phyloP scores from a whole-genome alignment of 345 rosid species.

The Eucalyptus leucophloia region DNA sequence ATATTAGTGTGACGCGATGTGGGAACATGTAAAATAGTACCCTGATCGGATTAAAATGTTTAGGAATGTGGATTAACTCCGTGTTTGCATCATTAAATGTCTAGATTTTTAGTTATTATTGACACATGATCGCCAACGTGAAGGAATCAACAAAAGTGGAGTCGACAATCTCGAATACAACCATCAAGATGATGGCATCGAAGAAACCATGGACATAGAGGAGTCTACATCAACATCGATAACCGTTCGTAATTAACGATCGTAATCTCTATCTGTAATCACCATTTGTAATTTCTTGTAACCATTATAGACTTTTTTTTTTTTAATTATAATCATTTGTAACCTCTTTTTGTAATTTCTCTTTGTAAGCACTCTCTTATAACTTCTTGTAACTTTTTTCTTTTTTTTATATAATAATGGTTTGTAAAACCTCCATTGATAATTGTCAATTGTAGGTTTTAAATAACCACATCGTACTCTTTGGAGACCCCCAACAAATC shows the following conservation, averaged over 20 bases:
- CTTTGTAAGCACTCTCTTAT: no score
- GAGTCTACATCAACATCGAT: fast-evolving
- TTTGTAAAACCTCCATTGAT: fast-evolving
- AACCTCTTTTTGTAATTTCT: no score
- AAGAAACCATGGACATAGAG: fast-evolving
- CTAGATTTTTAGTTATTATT: no score
- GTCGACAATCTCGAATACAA: no score
- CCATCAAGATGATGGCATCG: fast-evolving
- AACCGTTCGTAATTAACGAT: fast-evolving
- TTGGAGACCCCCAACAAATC: no score
- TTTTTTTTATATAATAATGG: fast-evolving
- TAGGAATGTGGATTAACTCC: neutral
- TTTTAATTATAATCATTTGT: fast-evolving
- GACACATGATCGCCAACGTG: fast-evolving
- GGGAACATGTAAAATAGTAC: neutral
- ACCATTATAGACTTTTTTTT: fast-evolving
- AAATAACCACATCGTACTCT: no score
- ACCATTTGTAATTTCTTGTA: fast-evolving
- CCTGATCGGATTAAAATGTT: neutral
- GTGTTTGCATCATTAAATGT: no score
- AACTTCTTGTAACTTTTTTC: no score
- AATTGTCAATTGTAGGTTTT: fast-evolving
- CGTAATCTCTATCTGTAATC: fast-evolving
- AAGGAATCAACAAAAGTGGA: no score
- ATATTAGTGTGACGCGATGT: neutral